These are phyloP conservation scores for Cardamine resedifolia DNA, from an alignment of 345 rosid species.

Conservation along the genomic window DNA sequence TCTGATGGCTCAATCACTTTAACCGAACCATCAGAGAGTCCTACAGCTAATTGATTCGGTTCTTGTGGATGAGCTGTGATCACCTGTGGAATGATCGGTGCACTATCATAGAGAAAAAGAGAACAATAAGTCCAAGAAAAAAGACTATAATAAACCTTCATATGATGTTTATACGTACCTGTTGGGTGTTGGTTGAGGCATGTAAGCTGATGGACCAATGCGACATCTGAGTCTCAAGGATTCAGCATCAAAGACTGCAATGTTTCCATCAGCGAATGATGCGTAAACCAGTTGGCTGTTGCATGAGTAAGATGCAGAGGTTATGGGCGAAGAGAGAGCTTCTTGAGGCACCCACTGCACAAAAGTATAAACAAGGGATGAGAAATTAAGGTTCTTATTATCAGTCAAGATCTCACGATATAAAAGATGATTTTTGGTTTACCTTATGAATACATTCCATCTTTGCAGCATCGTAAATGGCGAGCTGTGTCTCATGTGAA, in stretches of 20 bases:
- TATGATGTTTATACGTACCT: conserved; percentile 46
- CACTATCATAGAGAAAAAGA: conserved; percentile 43
- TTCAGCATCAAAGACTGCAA: conserved; percentile 87
- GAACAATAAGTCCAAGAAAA: not conserved
- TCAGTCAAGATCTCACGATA: not conserved
- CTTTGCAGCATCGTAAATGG: conserved; percentile 69
- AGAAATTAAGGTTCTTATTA: not conserved
- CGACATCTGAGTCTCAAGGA: conserved; percentile 74
- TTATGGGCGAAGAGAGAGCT: conserved; percentile 61
- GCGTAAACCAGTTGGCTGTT: conserved; percentile 81
- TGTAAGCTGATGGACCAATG: conserved; percentile 67
- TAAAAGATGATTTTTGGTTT: not conserved
- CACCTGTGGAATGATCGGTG: conserved; percentile 63
- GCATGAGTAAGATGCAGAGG: conserved; percentile 79
- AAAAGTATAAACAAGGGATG: conserved; percentile 1
- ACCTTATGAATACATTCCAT: conserved; percentile 72
- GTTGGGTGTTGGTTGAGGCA: conserved; percentile 51
- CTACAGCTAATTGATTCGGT: conserved; percentile 72
- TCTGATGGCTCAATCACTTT: conserved; percentile 87
- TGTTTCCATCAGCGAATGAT: conserved; percentile 66
- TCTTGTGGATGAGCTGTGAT: conserved; percentile 80
- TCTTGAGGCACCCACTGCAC: conserved; percentile 94
- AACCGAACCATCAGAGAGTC: conserved; percentile 76
- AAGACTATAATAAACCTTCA: not conserved
- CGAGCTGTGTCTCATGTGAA: conserved; percentile 74